Evolutionary conservation across 768 basidiomycete species (phyloP), one percentile per base, ranked within the genome.

Genomic region (Flagelloscypha sp.): DNA sequence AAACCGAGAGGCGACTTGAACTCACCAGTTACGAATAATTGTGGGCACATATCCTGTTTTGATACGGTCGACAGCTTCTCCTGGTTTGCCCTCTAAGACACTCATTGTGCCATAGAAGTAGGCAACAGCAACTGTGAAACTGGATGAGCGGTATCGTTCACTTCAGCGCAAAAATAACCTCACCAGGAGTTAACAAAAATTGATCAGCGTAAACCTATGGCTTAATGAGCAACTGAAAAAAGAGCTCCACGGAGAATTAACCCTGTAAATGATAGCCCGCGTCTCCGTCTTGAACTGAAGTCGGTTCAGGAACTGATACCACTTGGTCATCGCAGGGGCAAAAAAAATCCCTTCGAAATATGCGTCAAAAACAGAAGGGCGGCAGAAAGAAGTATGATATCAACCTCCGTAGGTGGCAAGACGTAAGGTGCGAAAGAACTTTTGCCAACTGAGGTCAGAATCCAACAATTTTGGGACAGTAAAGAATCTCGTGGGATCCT

Each of bases 171-270:
- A n/a, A n/a, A 3, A 18, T 13, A 2, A 8, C 47, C 62, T 41
- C 44, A 74, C 79, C 63, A 7, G 90, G 89, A 1, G 86, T 81
- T 30, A 87, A 62, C 9, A 85, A 47, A 5, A 74, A 71, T 58
- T 94, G 90, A 54, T 93, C 90, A 18, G 92, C 65, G 57, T 72
- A 84, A 5, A 87, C 84, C 84, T 82, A 50, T 32, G 27, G 44
- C 25, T n/a, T 22, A 16, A 38, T 35, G 33, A 23, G 34, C 33
- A 18, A 22, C 2, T 15, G 15, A 30, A 23, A 13, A 10, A 20
- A 37, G 5, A 18, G 16, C 23, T 11, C 33, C 5, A 17, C 33
- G 23, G 5, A 23, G 8, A 28, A 48, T 76, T 29, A 32, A 84
- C 84, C 23, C 81, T 65, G 47, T 79, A 80, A 7, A 76, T 51